Conservation (phyloP, 805 yeast genomes). For the Candida insectalens region DNA sequence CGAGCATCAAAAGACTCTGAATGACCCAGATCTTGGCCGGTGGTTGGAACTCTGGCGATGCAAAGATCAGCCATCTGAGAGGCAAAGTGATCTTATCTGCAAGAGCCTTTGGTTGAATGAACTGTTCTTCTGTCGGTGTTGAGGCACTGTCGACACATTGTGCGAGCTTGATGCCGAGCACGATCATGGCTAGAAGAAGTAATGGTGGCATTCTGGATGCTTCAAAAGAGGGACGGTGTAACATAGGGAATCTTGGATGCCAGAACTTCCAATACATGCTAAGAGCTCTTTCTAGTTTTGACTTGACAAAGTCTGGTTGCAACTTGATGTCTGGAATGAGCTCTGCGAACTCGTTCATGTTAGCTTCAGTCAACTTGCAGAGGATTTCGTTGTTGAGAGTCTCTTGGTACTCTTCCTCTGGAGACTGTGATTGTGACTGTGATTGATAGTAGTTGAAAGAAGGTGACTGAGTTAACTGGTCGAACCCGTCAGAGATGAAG, state of each 20-base stretch:
- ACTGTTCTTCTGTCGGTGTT: constrained; percentile 12
- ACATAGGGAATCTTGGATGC: constrained; percentile 49
- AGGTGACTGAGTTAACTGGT: constrained; percentile 17
- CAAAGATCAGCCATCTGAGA: constrained; percentile 59
- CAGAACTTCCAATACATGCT: constrained; percentile 46
- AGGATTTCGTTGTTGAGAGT: constrained; percentile 4
- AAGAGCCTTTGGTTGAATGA: constrained; percentile 25
- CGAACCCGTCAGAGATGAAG: constrained; percentile 22
- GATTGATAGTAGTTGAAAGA: constrained; percentile 5
- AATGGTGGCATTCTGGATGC: constrained; percentile 38
- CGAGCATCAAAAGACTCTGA: constrained; percentile 66
- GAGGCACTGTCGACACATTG: constrained; percentile 20
- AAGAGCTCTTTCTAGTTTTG: constrained; percentile 21
- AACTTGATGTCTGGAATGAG: constrained; percentile 18
- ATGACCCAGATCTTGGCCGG: constrained; percentile 72
- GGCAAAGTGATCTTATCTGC: constrained; percentile 44
- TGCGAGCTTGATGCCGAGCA: constrained; percentile 39
- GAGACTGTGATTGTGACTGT: not conserved
- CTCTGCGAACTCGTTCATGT: constrained; percentile 14
- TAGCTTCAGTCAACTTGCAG: constrained; percentile 10
- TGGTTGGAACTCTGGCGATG: constrained; percentile 62
- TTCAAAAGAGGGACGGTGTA: constrained; percentile 51
- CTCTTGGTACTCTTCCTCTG: constrained; percentile 1
- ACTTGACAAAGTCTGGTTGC: constrained; percentile 21
- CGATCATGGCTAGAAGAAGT: constrained; percentile 43